A percentile compares a stretch with the other conserved stretches of the same genome.
Conservation (phyloP, 371 early-diverging fungal genomes). For the Phascolomyces articulosus region DNA sequence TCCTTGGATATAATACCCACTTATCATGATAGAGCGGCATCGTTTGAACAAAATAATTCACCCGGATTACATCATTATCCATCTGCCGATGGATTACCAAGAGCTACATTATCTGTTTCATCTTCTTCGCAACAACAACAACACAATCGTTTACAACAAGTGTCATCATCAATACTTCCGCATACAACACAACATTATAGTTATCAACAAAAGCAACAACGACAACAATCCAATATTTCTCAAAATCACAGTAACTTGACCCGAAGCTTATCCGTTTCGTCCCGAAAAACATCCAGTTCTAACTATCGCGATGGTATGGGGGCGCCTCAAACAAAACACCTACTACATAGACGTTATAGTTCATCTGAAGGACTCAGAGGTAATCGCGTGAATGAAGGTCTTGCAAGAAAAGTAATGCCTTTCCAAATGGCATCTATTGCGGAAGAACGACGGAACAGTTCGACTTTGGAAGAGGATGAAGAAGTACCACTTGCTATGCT, state of each 20-base stretch:
- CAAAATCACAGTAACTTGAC: neutral
- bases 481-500: constrained; percentile 9
- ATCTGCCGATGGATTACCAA: neutral
- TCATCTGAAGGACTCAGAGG: no score
- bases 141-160: neutral
- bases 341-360: no score
- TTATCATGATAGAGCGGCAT: no score
- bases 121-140: neutral
- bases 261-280: neutral
- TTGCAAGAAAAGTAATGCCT: neutral
- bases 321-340: no score
- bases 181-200: neutral
- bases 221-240: no score
- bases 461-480: neutral
- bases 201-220: no score
- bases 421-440: constrained; percentile 7
- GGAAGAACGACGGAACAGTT: neutral
- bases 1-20: neutral
- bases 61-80: neutral
- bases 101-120: neutral
- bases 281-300: neutral
- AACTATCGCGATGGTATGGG: no score
- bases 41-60: neutral
- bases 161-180: neutral
- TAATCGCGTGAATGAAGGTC: neutral